phyloP scores from a whole-genome alignment of 257 asterid species.

The Penstemon newberryi region DNA sequence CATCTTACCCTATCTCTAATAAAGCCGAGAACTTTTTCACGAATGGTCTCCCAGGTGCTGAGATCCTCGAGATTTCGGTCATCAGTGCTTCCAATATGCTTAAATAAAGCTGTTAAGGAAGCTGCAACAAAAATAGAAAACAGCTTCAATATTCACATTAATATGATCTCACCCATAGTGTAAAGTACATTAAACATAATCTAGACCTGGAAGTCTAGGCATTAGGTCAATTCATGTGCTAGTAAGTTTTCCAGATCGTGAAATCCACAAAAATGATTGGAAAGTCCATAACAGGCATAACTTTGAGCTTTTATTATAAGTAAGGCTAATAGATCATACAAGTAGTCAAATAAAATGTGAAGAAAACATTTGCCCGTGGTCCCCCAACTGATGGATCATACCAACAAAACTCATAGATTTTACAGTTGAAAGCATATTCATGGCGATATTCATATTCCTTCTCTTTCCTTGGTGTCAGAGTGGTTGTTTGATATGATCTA shows the following conservation, averaged over 20 bases:
- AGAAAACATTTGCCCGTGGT: too few relatives aligned
- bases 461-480: neutral
- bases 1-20: slow-evolving; percentile 73
- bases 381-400: too few relatives aligned
- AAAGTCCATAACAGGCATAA: neutral
- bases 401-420: neutral
- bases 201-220: slow-evolving; percentile 14
- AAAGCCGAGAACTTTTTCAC: slow-evolving; percentile 87
- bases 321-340: slow-evolving; percentile 3
- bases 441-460: neutral
- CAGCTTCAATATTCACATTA: slow-evolving; percentile 21
- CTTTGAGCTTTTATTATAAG: slow-evolving; percentile 4
- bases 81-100: slow-evolving; percentile 81
- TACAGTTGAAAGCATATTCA: neutral
- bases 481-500: neutral
- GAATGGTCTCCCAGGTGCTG: slow-evolving; percentile 77
- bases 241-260: slow-evolving; percentile 14
- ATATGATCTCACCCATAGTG: slow-evolving; percentile 4
- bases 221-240: neutral
- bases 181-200: slow-evolving; percentile 15
- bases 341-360: slow-evolving; percentile 7
- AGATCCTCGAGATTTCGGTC: slow-evolving; percentile 76
- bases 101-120: slow-evolving; percentile 83
- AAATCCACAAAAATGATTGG: neutral
- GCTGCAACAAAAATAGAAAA: slow-evolving; percentile 54